A percentile compares a stretch with the other conserved stretches of the same genome.
phyloP scores from a whole-genome alignment of 2,329 filamentous ascomycete species.

The Elsinoe perseae region DNA sequence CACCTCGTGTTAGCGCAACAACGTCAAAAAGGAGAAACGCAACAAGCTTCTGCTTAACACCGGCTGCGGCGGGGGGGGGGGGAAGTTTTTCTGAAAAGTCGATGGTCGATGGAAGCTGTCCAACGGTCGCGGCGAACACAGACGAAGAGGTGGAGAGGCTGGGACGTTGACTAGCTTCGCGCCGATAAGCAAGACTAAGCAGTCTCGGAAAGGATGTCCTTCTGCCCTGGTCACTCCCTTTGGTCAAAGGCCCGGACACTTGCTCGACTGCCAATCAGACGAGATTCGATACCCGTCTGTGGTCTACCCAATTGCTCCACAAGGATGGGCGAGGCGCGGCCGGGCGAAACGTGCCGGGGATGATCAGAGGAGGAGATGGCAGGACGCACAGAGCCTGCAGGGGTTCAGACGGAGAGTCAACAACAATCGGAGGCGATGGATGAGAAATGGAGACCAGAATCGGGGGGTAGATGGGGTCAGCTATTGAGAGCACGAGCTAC shows the following conservation, averaged over 20 bases:
- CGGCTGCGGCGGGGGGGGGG: conserved; percentile 15
- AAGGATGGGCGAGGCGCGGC: conserved; percentile 10
- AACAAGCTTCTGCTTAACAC: conserved; percentile 7
- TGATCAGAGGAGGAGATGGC: background rate
- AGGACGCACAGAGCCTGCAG: conserved; percentile 10
- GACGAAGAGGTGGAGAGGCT: conserved; percentile 15
- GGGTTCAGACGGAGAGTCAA: conserved; percentile 11
- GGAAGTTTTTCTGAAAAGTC: conserved; percentile 12
- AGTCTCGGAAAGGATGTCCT: conserved; percentile 14
- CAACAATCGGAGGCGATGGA: conserved; percentile 12
- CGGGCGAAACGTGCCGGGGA: conserved; percentile 13
- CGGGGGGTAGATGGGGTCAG: conserved; percentile 10
- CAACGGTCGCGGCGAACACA: conserved; percentile 13
- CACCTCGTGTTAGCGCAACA: conserved; percentile 14
- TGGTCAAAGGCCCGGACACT: conserved; percentile 3
- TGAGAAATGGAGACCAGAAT: conserved; percentile 9
- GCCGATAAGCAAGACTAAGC: conserved; percentile 16
- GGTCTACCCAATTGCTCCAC: background rate
- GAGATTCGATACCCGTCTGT: background rate
- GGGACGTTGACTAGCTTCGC: conserved; percentile 15
- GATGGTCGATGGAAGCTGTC: conserved; percentile 13
- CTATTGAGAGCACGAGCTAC: conserved; percentile 9
- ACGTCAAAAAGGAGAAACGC: conserved; percentile 16
- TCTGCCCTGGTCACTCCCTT: conserved; percentile 12
- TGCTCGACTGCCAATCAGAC: background rate